phyloP scores from a whole-genome alignment of 2,329 filamentous ascomycete species.

The Biscogniauxia mediterranea region DNA sequence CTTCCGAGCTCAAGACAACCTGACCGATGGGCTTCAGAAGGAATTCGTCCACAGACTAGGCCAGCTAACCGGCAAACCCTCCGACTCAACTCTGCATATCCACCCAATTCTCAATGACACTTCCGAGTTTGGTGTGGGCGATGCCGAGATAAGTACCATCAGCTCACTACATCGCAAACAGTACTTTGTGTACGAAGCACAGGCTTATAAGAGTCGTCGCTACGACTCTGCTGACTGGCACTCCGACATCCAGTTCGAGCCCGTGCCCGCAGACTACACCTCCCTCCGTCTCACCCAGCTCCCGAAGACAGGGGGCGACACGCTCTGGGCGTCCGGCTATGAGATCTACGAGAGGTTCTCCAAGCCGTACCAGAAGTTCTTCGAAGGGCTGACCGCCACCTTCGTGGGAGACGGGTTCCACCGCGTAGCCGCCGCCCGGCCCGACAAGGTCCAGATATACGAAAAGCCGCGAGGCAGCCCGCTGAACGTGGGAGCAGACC shows the following conservation, averaged over 20 bases:
- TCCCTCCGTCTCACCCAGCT: constrained; percentile 56
- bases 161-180: constrained; percentile 48
- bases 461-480: constrained; percentile 35
- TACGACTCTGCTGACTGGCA: constrained; percentile 49
- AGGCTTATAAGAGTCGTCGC: constrained; percentile 32
- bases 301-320: constrained; percentile 55
- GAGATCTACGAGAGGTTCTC: constrained; percentile 58
- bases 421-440: constrained; percentile 30
- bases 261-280: constrained; percentile 58
- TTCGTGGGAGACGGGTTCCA: constrained; percentile 41
- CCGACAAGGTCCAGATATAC: constrained; percentile 32
- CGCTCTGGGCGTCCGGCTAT: constrained; percentile 62
- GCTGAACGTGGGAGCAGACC: constrained; percentile 46
- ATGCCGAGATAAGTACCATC: constrained; percentile 60
- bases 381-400: constrained; percentile 50
- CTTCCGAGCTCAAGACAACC: constrained; percentile 57
- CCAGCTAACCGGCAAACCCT: constrained; percentile 56
- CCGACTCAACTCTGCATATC: constrained; percentile 57
- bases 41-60: constrained; percentile 58
- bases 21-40: constrained; percentile 60
- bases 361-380: constrained; percentile 47
- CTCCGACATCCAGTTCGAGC: constrained; percentile 60
- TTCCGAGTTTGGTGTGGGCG: constrained; percentile 49
- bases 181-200: constrained; percentile 29
- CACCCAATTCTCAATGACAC: constrained; percentile 57